Evolutionary conservation across 2,329 filamentous ascomycete genomes (phyloP).

Genomic region (Cercospora berteroae): DNA sequence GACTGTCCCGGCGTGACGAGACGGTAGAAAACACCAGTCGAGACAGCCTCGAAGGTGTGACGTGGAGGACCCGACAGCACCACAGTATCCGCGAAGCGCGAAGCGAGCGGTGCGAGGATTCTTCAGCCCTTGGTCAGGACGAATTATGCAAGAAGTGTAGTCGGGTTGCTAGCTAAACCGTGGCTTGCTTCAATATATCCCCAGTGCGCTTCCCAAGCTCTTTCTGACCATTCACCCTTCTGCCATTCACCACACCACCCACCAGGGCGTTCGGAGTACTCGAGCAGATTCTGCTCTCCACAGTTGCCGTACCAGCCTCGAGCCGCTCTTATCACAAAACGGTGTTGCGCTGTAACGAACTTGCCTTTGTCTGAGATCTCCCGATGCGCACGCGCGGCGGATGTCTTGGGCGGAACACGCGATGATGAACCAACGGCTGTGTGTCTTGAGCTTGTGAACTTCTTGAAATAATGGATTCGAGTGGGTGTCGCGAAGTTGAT

Average conservation of each 20-base stretch:
- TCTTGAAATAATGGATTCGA: neutral
- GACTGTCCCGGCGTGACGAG: neutral
- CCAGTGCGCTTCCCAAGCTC: constrained; percentile 28
- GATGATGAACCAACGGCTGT: neutral
- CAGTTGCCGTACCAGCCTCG: neutral
- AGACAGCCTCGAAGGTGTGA: constrained; percentile 9
- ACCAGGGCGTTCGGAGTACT: neutral
- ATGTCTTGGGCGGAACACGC: neutral
- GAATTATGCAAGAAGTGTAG: constrained; percentile 27
- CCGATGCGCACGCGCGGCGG: neutral
- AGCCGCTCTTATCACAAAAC: neutral
- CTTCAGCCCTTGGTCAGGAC: constrained; percentile 20
- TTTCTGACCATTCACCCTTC: constrained; percentile 29
- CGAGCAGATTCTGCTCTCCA: neutral
- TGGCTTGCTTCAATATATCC: constrained; percentile 10
- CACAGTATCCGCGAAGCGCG: neutral
- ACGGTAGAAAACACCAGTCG: neutral
- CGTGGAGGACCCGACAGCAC: neutral
- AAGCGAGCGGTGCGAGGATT: constrained; percentile 10
- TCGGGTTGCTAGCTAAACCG: constrained; percentile 51
- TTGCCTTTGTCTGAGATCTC: neutral
- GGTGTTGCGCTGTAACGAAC: neutral
- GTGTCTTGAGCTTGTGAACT: neutral
- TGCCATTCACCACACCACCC: neutral
- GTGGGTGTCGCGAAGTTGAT: neutral